Conservation (phyloP, 306 rosid genomes). For the Rosa multiflora region DNA sequence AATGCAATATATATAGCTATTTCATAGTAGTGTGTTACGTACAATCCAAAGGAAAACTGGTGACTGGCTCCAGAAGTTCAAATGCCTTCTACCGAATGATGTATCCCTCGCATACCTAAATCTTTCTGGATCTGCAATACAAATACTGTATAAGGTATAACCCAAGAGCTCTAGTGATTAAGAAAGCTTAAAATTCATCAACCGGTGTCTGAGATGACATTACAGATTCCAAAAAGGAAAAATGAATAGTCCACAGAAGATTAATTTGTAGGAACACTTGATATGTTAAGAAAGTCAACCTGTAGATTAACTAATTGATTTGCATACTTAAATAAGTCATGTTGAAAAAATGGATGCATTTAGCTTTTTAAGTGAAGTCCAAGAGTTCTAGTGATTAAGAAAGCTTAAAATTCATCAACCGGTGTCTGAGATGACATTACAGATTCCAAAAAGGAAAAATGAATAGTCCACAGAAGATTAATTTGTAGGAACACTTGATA, state of each 20-base stretch:
- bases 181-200: background rate
- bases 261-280: no score
- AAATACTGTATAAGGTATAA: background rate
- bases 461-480: no score
- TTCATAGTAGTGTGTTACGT: slow-evolving; percentile 22
- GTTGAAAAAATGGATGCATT: no score
- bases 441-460: background rate
- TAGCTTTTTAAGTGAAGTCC: background rate
- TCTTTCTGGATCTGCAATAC: slow-evolving; percentile 67
- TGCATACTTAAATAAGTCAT: slow-evolving; percentile 1
- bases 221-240: background rate
- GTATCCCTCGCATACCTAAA: slow-evolving; percentile 89
- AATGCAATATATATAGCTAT: background rate
- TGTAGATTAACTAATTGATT: background rate
- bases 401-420: background rate
- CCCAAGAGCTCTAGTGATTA: background rate
- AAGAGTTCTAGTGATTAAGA: background rate
- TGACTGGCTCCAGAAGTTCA: slow-evolving; percentile 58
- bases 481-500: no score
- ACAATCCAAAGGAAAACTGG: slow-evolving; percentile 61
- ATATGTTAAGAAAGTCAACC: background rate
- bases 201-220: background rate
- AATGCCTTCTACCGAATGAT: slow-evolving; percentile 78
- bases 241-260: no score
- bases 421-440: background rate